Evolutionary conservation across 371 early-diverging fungal species (phyloP).

Genomic region (Parasitella parasitica): DNA sequence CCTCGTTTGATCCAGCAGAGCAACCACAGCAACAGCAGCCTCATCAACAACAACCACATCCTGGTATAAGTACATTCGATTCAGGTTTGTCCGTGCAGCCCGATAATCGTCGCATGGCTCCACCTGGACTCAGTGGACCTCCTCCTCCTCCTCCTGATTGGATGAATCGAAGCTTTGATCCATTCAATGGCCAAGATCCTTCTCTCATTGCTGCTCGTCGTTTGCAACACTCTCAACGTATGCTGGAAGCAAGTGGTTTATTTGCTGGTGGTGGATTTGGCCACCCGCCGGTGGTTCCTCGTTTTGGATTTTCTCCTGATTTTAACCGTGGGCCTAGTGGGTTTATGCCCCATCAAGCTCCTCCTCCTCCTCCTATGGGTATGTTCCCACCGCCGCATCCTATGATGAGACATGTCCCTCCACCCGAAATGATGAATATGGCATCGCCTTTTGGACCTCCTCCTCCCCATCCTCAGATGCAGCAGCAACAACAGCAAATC

Average conservation of each 20-base stretch:
- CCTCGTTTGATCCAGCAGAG: background rate
- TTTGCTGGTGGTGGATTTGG: constrained; percentile 28
- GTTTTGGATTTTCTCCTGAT: constrained; percentile 17
- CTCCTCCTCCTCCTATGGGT: constrained; percentile 16
- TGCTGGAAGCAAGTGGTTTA: constrained; percentile 50
- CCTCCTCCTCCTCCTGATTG: constrained; percentile 34
- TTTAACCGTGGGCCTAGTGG: constrained; percentile 11
- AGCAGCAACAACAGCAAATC: constrained; percentile 2
- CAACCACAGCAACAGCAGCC: background rate
- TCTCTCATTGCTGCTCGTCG: constrained; percentile 42
- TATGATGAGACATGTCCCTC: constrained; percentile 28
- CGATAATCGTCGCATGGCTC: constrained; percentile 19
- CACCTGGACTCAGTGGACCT: constrained; percentile 12
- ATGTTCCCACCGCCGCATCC: constrained; percentile 37
- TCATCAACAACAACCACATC: constrained; percentile 1
- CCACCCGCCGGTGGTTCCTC: constrained; percentile 17
- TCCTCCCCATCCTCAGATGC: constrained; percentile 3
- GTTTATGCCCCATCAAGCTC: constrained; percentile 10
- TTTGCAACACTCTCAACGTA: constrained; percentile 52
- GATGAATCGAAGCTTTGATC: constrained; percentile 38
- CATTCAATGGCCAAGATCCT: constrained; percentile 47
- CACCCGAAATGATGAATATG: constrained; percentile 16
- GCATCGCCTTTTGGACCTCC: constrained; percentile 1
- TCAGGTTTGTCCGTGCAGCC: background rate
- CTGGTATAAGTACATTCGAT: constrained; percentile 7